Base-by-base conservation (phyloP, 441 rosid genomes). In the Arabidopsis hybrid region DNA sequence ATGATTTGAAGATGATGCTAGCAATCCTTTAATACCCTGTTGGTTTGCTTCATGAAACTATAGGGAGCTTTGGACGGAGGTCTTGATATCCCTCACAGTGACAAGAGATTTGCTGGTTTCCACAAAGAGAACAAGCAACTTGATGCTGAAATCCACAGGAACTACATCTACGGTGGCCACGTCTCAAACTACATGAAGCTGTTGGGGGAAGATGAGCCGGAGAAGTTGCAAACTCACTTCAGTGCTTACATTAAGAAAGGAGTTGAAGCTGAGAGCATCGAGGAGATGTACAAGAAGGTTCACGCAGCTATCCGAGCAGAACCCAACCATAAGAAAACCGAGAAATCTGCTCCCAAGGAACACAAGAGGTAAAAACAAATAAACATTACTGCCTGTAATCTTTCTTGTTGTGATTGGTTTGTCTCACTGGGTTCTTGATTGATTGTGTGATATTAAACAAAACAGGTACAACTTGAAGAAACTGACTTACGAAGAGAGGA, bases 51-150 rank as follows among this genome's bases (percentile, higher is more conserved):
- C 5, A 8, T 59, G 39, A 50, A 59, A 5, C 73, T 56, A 0
- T 50, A 91, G 96, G 99, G 99, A 57, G 97, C 94, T 13, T 77
- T 95, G 77, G 97, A 95, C 26, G 99, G 97, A 56, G 97, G 97
- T 21, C 79, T 95, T 78, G 99, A 95, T 78, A 89, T 95, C 60
- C 97, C 99, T 1, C 99, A 95, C 81, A 89, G 97, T 55, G 97
- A 95, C 43, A 95, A 95, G 87, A 86, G 97, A 77, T 95, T 92
- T 76, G 97, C 97, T 8, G 97, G 99, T 4, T 95, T 90, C 74
- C 69, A 81, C 9, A 95, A 91, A 75, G 95, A 90, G 6, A 75
- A 67, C 75, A 92, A 95, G 69, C 88, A 87, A 74, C 97, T 92
- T 31, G 92, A 95, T 86, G 88, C 83, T n/a, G 96, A 89, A 26